phyloP scores from a whole-genome alignment of 495 filamentous ascomycete species.

The Cercophora samala region DNA sequence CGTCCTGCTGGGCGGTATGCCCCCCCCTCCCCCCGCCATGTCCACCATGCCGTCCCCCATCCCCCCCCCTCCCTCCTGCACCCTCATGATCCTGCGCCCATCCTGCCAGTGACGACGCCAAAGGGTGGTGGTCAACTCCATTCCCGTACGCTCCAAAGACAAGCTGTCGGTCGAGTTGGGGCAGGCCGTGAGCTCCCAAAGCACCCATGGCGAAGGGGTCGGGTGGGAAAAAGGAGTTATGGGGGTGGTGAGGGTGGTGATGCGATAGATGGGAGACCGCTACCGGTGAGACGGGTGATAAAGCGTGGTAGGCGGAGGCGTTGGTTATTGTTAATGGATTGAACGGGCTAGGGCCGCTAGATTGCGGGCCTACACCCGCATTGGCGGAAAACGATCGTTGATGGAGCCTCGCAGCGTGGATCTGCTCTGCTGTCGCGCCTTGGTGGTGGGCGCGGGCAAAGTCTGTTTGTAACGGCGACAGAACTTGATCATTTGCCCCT shows the following conservation, averaged over 20 bases:
- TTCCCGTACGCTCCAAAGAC: slow-evolving; percentile 73
- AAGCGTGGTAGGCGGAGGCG: slow-evolving; percentile 41
- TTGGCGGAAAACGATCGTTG: slow-evolving; percentile 41
- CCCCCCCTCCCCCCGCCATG: background rate
- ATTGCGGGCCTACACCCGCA: slow-evolving; percentile 31
- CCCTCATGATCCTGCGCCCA: slow-evolving; percentile 22
- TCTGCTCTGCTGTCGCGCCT: slow-evolving; percentile 27
- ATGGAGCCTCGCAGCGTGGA: slow-evolving; percentile 36
- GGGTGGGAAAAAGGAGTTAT: slow-evolving; percentile 45
- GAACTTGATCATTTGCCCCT: slow-evolving; percentile 33
- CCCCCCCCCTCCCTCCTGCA: background rate
- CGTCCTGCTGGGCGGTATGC: slow-evolving; percentile 14
- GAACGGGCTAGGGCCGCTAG: slow-evolving; percentile 38
- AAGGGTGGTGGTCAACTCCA: slow-evolving; percentile 21
- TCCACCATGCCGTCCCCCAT: background rate
- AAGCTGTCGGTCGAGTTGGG: slow-evolving; percentile 71
- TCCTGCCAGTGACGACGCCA: slow-evolving; percentile 20
- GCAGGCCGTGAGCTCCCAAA: slow-evolving; percentile 39
- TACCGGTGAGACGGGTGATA: slow-evolving; percentile 47
- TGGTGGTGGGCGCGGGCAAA: slow-evolving; percentile 32
- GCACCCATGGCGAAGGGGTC: slow-evolving; percentile 41
- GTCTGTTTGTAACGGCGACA: slow-evolving; percentile 44
- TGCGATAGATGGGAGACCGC: slow-evolving; percentile 36
- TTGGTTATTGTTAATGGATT: slow-evolving; percentile 40
- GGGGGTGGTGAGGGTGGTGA: slow-evolving; percentile 37